phyloP scores from a whole-genome alignment of 176 grass and related monocot genomes.

The Triticum aestivum region IWGSC_CS_RefSeq_v2.1 NC_057805.1:186038877-186039376 shows the following conservation, averaged over 20 bases:
- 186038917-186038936: background rate
- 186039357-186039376: slow-evolving; percentile 99
- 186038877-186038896: no score
- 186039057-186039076: background rate
- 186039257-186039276: background rate
- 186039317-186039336: background rate
- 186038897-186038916: no score
- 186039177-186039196: background rate
- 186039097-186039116: background rate
- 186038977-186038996: background rate
- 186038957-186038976: slow-evolving; percentile 11
- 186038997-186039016: background rate
- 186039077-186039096: background rate
- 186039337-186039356: slow-evolving; percentile 71
- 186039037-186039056: background rate
- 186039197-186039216: background rate
- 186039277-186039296: background rate
- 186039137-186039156: background rate
- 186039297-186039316: background rate
- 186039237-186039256: background rate
- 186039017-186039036: background rate
- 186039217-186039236: background rate
- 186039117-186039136: background rate
- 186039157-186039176: slow-evolving; percentile 15
- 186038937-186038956: background rate